Conservation (phyloP, 192 early-diverging fungal genomes). For the Backusella tuberculispora region DNA sequence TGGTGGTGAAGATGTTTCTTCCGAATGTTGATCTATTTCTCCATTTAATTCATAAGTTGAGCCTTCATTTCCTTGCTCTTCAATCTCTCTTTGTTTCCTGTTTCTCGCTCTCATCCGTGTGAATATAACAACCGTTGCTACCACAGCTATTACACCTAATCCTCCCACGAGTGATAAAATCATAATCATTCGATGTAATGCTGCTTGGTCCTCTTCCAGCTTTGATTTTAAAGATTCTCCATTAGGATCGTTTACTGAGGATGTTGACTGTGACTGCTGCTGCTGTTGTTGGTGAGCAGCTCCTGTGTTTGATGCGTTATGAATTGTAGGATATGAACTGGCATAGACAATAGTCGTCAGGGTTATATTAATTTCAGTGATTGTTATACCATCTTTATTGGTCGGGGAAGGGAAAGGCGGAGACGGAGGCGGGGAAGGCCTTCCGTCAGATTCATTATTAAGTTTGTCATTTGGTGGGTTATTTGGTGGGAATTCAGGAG, state of each 20-base stretch:
- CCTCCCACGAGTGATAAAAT: constrained; percentile 31
- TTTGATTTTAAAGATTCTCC: constrained; percentile 19
- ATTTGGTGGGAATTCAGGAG: not conserved
- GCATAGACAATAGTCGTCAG: not conserved
- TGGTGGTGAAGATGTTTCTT: not conserved
- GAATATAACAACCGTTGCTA: constrained; percentile 27
- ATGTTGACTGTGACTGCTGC: not conserved
- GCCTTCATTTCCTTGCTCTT: not conserved
- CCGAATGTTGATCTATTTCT: not conserved
- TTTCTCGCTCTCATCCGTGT: constrained; percentile 16
- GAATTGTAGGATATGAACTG: not conserved
- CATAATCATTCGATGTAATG: constrained; percentile 30
- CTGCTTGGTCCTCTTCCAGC: constrained; percentile 29
- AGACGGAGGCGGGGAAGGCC: not conserved
- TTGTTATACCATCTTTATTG: not conserved
- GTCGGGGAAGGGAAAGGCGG: not conserved
- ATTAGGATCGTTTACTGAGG: not conserved
- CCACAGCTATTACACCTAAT: constrained; percentile 10
- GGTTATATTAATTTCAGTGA: not conserved
- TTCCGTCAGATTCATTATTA: not conserved
- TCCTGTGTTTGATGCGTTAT: constrained; percentile 10
- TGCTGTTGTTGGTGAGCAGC: not conserved
- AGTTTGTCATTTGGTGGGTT: not conserved
- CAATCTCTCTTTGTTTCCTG: not conserved
- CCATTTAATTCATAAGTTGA: not conserved